Conservation (phyloP, 257 asterid species). For the Jacaranda copaia region DNA sequence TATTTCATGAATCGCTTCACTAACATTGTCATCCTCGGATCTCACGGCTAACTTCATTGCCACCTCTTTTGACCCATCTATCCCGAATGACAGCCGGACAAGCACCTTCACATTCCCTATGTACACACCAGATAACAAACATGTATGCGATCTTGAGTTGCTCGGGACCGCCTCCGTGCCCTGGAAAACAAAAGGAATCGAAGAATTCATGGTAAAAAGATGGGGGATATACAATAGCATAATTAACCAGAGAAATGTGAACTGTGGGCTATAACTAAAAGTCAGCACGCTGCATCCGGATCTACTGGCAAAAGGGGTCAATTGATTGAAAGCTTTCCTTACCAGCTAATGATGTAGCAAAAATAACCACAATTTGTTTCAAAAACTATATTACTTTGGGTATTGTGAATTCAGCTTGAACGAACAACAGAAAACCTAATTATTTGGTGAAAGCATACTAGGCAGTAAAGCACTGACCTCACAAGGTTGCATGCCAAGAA, state of each 20-base stretch:
- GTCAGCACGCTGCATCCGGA: too few species aligned
- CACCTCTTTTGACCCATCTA: slow-evolving; percentile 83
- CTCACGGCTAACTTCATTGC: slow-evolving; percentile 98
- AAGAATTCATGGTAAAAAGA: too few species aligned
- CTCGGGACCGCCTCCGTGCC: slow-evolving; percentile 85
- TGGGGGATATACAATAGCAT: background rate
- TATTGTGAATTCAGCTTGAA: background rate
- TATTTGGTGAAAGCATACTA: background rate
- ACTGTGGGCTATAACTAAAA: background rate
- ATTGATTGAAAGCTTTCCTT: background rate
- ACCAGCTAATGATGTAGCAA: background rate
- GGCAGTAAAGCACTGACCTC: slow-evolving; percentile 67
- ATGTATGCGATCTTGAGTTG: slow-evolving; percentile 92
- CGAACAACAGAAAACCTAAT: background rate
- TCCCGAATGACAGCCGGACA: slow-evolving; percentile 87
- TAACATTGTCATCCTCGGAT: slow-evolving; percentile 81
- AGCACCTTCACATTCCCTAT: slow-evolving; percentile 92
- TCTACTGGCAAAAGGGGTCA: background rate
- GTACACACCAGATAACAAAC: slow-evolving; percentile 92
- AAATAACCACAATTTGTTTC: background rate
- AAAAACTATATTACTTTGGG: background rate
- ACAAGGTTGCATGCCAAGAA: slow-evolving; percentile 98
- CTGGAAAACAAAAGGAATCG: slow-evolving; percentile 46
- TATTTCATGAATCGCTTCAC: slow-evolving; percentile 93
- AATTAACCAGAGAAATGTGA: background rate